Base-by-base conservation (phyloP, 768 basidiomycete genomes). In the Tricholoma matsutake region DNA sequence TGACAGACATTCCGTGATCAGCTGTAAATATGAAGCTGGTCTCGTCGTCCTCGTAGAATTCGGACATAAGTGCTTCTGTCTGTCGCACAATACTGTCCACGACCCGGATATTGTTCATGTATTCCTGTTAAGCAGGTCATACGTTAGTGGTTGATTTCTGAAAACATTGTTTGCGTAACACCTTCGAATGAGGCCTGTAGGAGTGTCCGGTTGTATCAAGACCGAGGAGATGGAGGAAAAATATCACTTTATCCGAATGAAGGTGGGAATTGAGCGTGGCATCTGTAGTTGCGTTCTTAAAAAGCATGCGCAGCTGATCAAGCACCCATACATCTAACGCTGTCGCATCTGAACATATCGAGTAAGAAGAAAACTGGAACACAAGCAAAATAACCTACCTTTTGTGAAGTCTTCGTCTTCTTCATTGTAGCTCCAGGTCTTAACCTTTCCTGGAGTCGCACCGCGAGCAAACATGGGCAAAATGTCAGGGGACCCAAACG, bases 401-500 rank as follows among this genome's bases (percentile, higher is more conserved):
- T 91, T 89, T 0, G 92, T 93, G 65, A 94, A 95, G 71, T 95
- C 92, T 67, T 94, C 92, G 32, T 83, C 87, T 22, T 87, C 83
- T 63, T 87, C 88, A 53, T 87, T 75, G 69, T 94, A 94, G 57
- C 79, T 83, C 89, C 89, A 94, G 35, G 85, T 85, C 49, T 82
- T 79, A 1, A 95, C 90, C 66, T 82, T 89, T 0, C 84, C 86
- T 0, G 83, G 83, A 0, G 79, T 79, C 0, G 91, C 89, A 16
- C 91, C 90, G n/a, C 83, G 80, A 7, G 84, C 76, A 66, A 95
- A 95, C 88, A 95, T 94, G 2, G 91, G 92, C 4, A 94, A 72
- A 56, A 95, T 95, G 71, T 95, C 93, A 0, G 93, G 93, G 2
- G 89, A 91, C 0, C 93, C 93, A 61, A 95, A 94, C 1, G 90